Conservation (phyloP, 2,329 filamentous ascomycete genomes). For the Pseudocercospora macadamiae region DNA sequence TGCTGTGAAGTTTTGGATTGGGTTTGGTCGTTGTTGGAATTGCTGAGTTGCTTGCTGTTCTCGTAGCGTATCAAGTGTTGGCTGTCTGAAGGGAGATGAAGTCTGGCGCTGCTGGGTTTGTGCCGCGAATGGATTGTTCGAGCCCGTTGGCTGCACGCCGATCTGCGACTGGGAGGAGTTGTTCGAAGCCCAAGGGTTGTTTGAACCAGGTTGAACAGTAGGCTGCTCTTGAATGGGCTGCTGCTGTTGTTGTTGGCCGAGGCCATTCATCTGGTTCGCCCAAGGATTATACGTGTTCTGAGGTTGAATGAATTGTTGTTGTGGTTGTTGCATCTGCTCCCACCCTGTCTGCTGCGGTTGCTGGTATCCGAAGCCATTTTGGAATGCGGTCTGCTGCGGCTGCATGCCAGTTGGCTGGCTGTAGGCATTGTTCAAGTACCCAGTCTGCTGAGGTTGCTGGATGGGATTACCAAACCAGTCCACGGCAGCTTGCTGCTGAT, state of each 20-base stretch:
- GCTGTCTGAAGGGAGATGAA: slow-evolving; percentile 60
- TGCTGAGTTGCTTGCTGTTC: slow-evolving; percentile 79
- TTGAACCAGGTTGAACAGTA: slow-evolving; percentile 74
- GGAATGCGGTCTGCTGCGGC: slow-evolving; percentile 64
- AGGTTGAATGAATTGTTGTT: slow-evolving; percentile 57
- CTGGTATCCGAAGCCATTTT: slow-evolving; percentile 65
- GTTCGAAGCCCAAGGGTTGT: slow-evolving; percentile 84
- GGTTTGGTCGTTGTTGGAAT: slow-evolving; percentile 58
- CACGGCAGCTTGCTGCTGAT: slow-evolving; percentile 93
- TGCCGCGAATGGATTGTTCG: slow-evolving; percentile 93
- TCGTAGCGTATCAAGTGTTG: slow-evolving; percentile 73
- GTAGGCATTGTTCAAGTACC: slow-evolving; percentile 69
- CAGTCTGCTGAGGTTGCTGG: slow-evolving; percentile 62
- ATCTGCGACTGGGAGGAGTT: slow-evolving; percentile 64
- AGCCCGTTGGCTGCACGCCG: slow-evolving; percentile 85
- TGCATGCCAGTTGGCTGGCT: slow-evolving; percentile 77
- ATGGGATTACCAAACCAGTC: slow-evolving; percentile 98
- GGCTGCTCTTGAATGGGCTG: slow-evolving; percentile 61
- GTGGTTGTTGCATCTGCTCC: slow-evolving; percentile 60
- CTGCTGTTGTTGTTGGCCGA: slow-evolving; percentile 58
- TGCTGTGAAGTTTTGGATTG: slow-evolving; percentile 38
- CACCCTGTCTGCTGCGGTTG: slow-evolving; percentile 69
- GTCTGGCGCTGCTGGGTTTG: slow-evolving; percentile 63
- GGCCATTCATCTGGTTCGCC: slow-evolving; percentile 54
- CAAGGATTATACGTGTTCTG: slow-evolving; percentile 62